Evolutionary conservation across 208 protist species (phyloP), one percentile per base, ranked within the genome.

Genomic region (Acanthamoeba divionensis): DNA sequence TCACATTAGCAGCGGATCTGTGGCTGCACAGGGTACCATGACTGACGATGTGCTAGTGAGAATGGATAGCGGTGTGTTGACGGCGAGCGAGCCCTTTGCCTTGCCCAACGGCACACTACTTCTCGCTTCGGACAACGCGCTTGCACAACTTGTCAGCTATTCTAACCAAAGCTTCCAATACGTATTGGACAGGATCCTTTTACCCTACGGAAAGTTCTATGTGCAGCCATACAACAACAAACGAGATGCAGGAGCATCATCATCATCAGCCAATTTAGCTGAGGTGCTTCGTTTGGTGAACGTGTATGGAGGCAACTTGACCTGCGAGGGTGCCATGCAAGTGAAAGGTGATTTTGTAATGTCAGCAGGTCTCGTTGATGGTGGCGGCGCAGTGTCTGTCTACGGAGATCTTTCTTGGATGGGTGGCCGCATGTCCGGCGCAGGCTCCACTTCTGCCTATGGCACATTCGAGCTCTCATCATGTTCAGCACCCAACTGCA

Each of bases 61-160:
- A n/a, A n/a, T n/a, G n/a, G n/a, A n/a, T n/a, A 85, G 29, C 75
- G 75, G 75, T 54, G 75, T 48, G 9, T 63, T 54, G 48, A 44
- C 48, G 36, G 24, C 65, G 24, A 54, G 52, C 48, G 21, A 48
- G 75, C 75, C 75, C 75, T 85, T 85, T 54, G 48, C 50, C n/a
- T 36, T 85, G 48, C 26, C 48, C 75, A 85, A 85, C 75, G 65
- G 52, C 21, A 31, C 5, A 21, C 75, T 85, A 6, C 26, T 36
- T 54, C 60, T 66, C 75, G 65, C 75, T 18, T 36, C 5, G 26
- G 52, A 66, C 7, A 48, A 63, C n/a, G 47, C 65, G 33, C 15
- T 18, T 54, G 48, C 52, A 48, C 52, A 54, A 18, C 33, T n/a
- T n/a, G n/a, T n/a, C n/a, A n/a, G n/a, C n/a, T n/a, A n/a, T n/a